A percentile compares a stretch with the other conserved stretches of the same genome.
Evolutionary conservation across 176 grass and related monocot genomes (phyloP).

Genomic region (Pontederia paniculata): DNA sequence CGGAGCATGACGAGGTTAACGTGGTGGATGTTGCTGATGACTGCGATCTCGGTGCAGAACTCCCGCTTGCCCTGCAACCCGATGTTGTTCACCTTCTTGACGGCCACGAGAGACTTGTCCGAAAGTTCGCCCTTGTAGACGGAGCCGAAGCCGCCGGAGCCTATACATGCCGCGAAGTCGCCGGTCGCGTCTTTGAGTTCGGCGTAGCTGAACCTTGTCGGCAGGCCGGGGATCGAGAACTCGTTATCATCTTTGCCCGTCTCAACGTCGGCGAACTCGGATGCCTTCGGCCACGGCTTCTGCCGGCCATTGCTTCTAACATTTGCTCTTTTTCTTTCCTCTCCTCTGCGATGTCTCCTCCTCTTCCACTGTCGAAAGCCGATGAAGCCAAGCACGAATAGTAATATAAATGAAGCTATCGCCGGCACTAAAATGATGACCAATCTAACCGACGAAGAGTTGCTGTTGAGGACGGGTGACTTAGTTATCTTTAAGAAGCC

Average conservation of each 20-base stretch:
- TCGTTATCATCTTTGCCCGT: slow-evolving; percentile 32
- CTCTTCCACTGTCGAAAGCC: neutral
- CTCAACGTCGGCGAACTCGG: slow-evolving; percentile 27
- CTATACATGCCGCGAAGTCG: slow-evolving; percentile 47
- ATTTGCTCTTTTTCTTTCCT: neutral
- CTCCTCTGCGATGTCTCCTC: neutral
- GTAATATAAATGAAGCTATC: neutral
- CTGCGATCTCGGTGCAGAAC: slow-evolving; percentile 84
- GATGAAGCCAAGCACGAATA: neutral
- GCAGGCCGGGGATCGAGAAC: slow-evolving; percentile 55
- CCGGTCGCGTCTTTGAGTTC: slow-evolving; percentile 57
- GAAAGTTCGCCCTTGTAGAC: slow-evolving; percentile 67
- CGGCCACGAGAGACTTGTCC: slow-evolving; percentile 42
- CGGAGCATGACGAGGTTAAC: slow-evolving; percentile 74
- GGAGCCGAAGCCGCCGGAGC: slow-evolving; percentile 55
- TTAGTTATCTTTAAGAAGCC: slow-evolving; percentile 44
- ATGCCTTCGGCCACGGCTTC: slow-evolving; percentile 30
- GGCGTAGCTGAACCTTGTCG: slow-evolving; percentile 42
- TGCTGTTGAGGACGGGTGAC: neutral
- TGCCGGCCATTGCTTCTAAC: neutral
- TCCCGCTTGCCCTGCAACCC: slow-evolving; percentile 66
- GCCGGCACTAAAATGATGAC: slow-evolving; percentile 24
- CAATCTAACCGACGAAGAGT: slow-evolving; percentile 27
- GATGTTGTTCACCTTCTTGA: slow-evolving; percentile 61
- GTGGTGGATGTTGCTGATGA: slow-evolving; percentile 88